Percentiles rank a stretch among this genome's conserved stretches.
These are phyloP conservation scores for Neurospora sp. DNA, from an alignment of 495 filamentous ascomycete genomes.

Conservation along the genomic window DNA sequence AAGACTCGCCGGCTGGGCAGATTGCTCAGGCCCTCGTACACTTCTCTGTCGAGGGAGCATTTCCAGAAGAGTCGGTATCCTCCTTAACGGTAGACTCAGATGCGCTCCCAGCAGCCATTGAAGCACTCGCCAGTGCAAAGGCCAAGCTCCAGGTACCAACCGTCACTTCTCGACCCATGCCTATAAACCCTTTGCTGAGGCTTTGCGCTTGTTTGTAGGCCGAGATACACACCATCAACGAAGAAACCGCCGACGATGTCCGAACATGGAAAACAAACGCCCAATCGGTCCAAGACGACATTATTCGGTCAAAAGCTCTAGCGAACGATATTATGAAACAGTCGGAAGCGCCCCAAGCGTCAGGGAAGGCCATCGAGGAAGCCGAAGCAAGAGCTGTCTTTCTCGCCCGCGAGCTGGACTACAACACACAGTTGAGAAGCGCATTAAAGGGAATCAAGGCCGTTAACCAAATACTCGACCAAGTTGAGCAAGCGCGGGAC, in stretches of 20 bases:
- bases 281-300: slow-evolving; percentile 71
- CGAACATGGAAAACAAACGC: slow-evolving; percentile 78
- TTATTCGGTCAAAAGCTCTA: slow-evolving; percentile 58
- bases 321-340: slow-evolving; percentile 66
- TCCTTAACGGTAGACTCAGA: slow-evolving; percentile 49
- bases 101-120: slow-evolving; percentile 51
- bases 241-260: slow-evolving; percentile 63
- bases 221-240: slow-evolving; percentile 63
- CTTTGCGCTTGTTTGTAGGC: slow-evolving; percentile 30
- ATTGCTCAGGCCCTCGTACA: slow-evolving; percentile 60
- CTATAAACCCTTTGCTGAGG: slow-evolving; percentile 2
- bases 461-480: slow-evolving; percentile 40
- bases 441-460: slow-evolving; percentile 50
- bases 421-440: slow-evolving; percentile 57
- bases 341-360: slow-evolving; percentile 52
- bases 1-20: slow-evolving; percentile 6
- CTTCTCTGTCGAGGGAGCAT: slow-evolving; percentile 59
- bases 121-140: slow-evolving; percentile 54
- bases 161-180: not conserved
- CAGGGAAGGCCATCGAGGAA: slow-evolving; percentile 51
- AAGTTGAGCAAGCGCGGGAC: slow-evolving; percentile 39
- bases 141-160: slow-evolving; percentile 55
- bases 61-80: slow-evolving; percentile 65
- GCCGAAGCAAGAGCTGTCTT: slow-evolving; percentile 59
- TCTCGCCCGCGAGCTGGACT: slow-evolving; percentile 63